These are phyloP conservation scores for Nectriaceae sp. DNA, from an alignment of 2,329 filamentous ascomycete species.

Conservation along the genomic window DNA sequence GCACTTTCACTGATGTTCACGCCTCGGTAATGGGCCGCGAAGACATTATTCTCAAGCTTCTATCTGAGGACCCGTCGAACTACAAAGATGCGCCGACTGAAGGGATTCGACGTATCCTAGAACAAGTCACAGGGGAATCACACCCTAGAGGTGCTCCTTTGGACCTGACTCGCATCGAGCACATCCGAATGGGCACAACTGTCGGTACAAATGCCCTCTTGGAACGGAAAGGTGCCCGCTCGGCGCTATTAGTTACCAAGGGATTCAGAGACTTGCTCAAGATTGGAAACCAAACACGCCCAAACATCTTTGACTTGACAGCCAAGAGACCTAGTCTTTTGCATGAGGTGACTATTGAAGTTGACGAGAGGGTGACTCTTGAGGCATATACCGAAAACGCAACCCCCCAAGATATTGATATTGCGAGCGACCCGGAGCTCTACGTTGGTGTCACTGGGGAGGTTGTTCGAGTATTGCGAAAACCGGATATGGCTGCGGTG, in stretches of 20 bases:
- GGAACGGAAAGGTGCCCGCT: slow-evolving; percentile 70
- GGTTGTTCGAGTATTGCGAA: slow-evolving; percentile 63
- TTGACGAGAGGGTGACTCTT: slow-evolving; percentile 70
- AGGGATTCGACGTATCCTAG: slow-evolving; percentile 58
- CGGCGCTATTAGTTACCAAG: slow-evolving; percentile 69
- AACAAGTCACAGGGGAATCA: slow-evolving; percentile 31
- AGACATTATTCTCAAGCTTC: slow-evolving; percentile 70
- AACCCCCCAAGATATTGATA: slow-evolving; percentile 22
- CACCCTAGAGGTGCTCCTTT: slow-evolving; percentile 34
- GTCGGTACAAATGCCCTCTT: slow-evolving; percentile 74
- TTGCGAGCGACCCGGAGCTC: slow-evolving; percentile 50
- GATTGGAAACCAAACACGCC: slow-evolving; percentile 72
- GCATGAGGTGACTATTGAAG: slow-evolving; percentile 67
- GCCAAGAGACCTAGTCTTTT: slow-evolving; percentile 68
- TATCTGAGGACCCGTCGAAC: slow-evolving; percentile 70
- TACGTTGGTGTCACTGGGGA: slow-evolving; percentile 68
- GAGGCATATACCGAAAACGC: slow-evolving; percentile 71
- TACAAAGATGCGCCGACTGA: slow-evolving; percentile 75
- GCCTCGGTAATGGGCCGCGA: slow-evolving; percentile 66
- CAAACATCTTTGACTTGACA: slow-evolving; percentile 71
- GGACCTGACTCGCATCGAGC: slow-evolving; percentile 48
- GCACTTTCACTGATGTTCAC: slow-evolving; percentile 70
- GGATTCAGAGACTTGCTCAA: slow-evolving; percentile 71
- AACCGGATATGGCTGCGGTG: slow-evolving; percentile 55
- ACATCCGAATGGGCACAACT: slow-evolving; percentile 76